Base-by-base conservation (phyloP, 2,329 filamentous ascomycete genomes). In the Malbranchea zuffiana region DNA sequence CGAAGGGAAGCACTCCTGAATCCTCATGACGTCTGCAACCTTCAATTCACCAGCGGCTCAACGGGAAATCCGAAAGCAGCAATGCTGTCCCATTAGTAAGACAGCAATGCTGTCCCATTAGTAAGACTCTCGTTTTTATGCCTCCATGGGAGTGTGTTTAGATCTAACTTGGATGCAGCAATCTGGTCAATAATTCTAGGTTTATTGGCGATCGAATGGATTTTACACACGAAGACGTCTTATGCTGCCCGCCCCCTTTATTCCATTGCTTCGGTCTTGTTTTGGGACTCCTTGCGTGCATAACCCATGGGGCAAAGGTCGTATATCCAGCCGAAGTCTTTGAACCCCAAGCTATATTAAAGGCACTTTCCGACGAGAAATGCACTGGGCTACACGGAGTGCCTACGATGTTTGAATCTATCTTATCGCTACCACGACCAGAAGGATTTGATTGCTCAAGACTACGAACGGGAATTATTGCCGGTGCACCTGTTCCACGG, bases 231-330 rank as follows among this genome's bases (percentile, higher is more conserved):
- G 63, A 67, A 30, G 81, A 87, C 51, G 65, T 78, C 5, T 67
- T 90, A 7, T 88, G 82, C 64, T 90, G 83, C 55, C 82, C 82
- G 3, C 82, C 83, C 0, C 83, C 84, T 0, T 68, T 90, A 3
- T 90, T 90, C 66, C 84, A 90, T 63, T 88, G 82, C 63, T 88
- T 88, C 52, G 82, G 82, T 1, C 71, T 88, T 5, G 81, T 87
- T 1, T 72, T 86, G 3, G 82, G 82, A 6, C 67, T 87, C 29
- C 69, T 87, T 38, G 77, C 80, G 1, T 69, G 75, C 28, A 60
- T 86, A 35, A 85, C 80, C 0, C 81, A 87, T 54, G 82, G 82
- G 31, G 74, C 74, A 25, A 82, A 80, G 56, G 77, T 86, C 34
- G 75, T 88, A 6, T 84, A 84, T 50, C 82, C 83, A 0, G 72